These are phyloP conservation scores for Agrostemma githago DNA, from an alignment of 148 eudicot species.

Conservation along the genomic window DNA sequence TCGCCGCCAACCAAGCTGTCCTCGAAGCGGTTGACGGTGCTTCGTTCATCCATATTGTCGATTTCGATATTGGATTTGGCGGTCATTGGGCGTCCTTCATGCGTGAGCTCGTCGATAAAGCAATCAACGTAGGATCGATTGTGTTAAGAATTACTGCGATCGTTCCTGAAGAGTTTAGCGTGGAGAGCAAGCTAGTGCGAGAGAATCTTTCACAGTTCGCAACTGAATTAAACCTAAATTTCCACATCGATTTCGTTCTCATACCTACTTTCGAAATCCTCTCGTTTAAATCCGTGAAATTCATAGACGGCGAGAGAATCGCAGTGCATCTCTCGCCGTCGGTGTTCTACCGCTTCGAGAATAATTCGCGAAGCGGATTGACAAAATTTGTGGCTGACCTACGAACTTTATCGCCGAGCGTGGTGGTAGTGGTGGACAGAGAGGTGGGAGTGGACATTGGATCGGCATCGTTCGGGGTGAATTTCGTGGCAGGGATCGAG, in stretches of 20 bases:
- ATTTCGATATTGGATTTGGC: conserved; percentile 83
- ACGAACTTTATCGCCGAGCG: conserved; percentile 49
- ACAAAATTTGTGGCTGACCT: conserved; percentile 52
- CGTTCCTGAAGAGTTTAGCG: conserved; percentile 58
- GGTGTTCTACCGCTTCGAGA: conserved; percentile 51
- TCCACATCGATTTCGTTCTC: conserved; percentile 56
- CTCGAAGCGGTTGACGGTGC: conserved; percentile 73
- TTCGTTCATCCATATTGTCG: conserved; percentile 58
- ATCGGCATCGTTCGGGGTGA: conserved; percentile 46
- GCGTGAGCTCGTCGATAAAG: conserved; percentile 64
- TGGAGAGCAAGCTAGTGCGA: conserved; percentile 53
- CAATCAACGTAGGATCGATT: conserved; percentile 32
- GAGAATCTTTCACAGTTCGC: conserved; percentile 74
- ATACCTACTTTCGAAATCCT: conserved; percentile 49
- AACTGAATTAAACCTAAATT: conserved; percentile 55
- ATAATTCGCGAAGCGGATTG: conserved; percentile 27
- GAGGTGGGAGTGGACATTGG: conserved; percentile 55
- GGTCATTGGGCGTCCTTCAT: conserved; percentile 93
- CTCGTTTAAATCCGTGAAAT: conserved; percentile 58
- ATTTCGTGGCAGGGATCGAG: conserved; percentile 60
- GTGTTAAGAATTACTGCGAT: conserved; percentile 64
- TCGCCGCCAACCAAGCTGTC: conserved; percentile 83
- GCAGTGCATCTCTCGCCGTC: conserved; percentile 55
- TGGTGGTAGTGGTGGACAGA: conserved; percentile 60
- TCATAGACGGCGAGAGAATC: conserved; percentile 56